A percentile compares a stretch with the other conserved stretches of the same genome.
phyloP scores from a whole-genome alignment of 768 basidiomycete species.

The Russula compacta region DNA sequence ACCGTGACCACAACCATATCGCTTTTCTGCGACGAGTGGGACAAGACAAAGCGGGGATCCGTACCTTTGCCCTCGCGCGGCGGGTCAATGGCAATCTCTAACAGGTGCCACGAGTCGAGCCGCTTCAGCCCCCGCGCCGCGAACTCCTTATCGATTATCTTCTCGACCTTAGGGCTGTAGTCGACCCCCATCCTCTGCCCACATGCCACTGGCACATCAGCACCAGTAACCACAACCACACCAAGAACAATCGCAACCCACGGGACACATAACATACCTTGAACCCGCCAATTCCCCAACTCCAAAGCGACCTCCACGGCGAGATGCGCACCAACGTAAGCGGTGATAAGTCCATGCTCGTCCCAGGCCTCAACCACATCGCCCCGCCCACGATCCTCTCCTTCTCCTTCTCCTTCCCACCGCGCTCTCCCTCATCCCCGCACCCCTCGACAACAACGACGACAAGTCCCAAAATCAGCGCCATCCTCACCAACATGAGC shows the following conservation, averaged over 20 bases:
- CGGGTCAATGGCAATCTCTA: constrained; percentile 18
- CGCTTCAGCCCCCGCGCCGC: constrained; percentile 6
- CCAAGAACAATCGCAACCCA: too few relatives aligned
- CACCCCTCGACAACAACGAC: constrained; percentile 9
- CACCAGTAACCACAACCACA: too few relatives aligned
- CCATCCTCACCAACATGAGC: constrained; percentile 10
- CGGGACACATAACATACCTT: constrained; percentile 11
- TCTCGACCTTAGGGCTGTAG: constrained; percentile 14
- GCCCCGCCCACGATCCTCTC: constrained; percentile 19
- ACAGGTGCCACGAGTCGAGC: constrained; percentile 18
- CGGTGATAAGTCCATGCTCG: constrained; percentile 8
- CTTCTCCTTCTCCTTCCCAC: neutral
- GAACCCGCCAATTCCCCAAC: constrained; percentile 17
- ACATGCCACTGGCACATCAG: neutral
- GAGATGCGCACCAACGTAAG: constrained; percentile 15
- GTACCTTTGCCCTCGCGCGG: constrained; percentile 16
- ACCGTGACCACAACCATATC: too few relatives aligned
- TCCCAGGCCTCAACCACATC: constrained; percentile 20
- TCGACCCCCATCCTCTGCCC: neutral
- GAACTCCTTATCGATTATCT: constrained; percentile 7
- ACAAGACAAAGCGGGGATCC: neutral
- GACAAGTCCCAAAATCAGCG: constrained; percentile 9
- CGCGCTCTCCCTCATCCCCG: neutral
- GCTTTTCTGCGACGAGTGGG: neutral
- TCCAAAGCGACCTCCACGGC: constrained; percentile 4